phyloP scores from a whole-genome alignment of 352 stramenopile genomes.

The Globisporangium heterothallicum region DNA sequence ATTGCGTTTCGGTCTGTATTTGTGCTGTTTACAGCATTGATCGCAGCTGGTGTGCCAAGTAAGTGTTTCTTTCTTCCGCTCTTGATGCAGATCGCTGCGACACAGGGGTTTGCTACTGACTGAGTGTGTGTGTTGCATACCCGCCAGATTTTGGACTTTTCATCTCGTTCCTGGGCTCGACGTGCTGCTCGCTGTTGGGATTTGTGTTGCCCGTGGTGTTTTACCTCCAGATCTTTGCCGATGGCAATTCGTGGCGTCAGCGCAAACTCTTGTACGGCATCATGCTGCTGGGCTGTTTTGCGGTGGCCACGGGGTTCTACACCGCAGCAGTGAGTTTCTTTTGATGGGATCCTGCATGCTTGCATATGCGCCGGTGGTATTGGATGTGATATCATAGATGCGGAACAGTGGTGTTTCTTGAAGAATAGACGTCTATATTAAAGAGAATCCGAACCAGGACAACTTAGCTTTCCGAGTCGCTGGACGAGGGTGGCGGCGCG shows the following conservation, averaged over 20 bases:
- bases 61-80: not conserved
- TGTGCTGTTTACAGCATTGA: slow-evolving; percentile 25
- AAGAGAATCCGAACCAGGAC: not conserved
- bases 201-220: slow-evolving; percentile 76
- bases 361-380: not conserved
- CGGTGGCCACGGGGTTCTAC: slow-evolving; percentile 19
- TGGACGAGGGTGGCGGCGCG: not conserved
- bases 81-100: not conserved
- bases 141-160: slow-evolving; percentile 69
- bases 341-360: slow-evolving; percentile 1
- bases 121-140: too few relatives aligned
- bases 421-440: slow-evolving; percentile 4
- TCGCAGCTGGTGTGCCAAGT: slow-evolving; percentile 22
- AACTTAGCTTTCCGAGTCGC: slow-evolving; percentile 1
- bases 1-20: slow-evolving; percentile 34
- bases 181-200: slow-evolving; percentile 64
- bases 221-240: slow-evolving; percentile 41
- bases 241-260: not conserved
- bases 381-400: not conserved
- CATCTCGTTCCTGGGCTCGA: slow-evolving; percentile 69
- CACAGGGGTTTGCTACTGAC: too few relatives aligned
- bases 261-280: slow-evolving; percentile 12
- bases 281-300: slow-evolving; percentile 14
- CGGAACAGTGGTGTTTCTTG: slow-evolving; percentile 3
- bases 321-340: slow-evolving; percentile 16